Evolutionary conservation across 1,284 basidiomycete species (phyloP), one percentile per base, ranked within the genome.

Genomic region (Vanrija sp.): DNA sequence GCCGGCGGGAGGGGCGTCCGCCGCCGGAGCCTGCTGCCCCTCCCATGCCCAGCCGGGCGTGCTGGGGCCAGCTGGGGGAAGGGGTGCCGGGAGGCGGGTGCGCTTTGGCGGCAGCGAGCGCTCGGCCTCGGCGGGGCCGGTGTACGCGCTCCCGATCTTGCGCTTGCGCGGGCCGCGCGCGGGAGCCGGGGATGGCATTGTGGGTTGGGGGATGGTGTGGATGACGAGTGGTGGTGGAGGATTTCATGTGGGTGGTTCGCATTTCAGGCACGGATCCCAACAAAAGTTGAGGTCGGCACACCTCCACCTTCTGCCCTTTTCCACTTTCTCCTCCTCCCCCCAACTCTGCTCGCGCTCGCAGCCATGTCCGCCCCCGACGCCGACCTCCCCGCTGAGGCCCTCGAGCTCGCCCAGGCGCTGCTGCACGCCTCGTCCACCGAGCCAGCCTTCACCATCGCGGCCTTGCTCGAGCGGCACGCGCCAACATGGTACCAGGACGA

Each of bases 401-500:
- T 65, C 8, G 31, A 45, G 12, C 56, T 67, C 25, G 69, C 66
- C 15, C 45, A 57, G 31, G 44, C 48, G 6, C 66, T 74, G 9
- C 57, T 74, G 18, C 44, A 44, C 2, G 67, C 69, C 2, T 45
- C 64, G 6, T 54, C 67, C 45, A 25, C 36, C n/a, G 77, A 79
- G 39, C 75, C 85, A 1, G 57, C 80, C 42, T 75, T 78, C 14
- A 76, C 77, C 15, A 76, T 90, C 52, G 77, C 80, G 57, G 67
- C 67, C 12, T 71, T 87, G 24, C 80, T 93, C 62, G 81, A 85
- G 18, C 75, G 77, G n/a, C 87, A 84, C 19, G 89, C 89, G 1
- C 92, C 94, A 2, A 80, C 91, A 43, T 98, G 95, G 94, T 94
- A 86, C 72, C 89, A 94, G 73, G 87, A 88, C 68, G 84, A 85